A percentile compares a stretch with the other conserved stretches of the same genome.
phyloP scores from a whole-genome alignment of 768 basidiomycete species.

The Tricholoma flavovirens region DNA sequence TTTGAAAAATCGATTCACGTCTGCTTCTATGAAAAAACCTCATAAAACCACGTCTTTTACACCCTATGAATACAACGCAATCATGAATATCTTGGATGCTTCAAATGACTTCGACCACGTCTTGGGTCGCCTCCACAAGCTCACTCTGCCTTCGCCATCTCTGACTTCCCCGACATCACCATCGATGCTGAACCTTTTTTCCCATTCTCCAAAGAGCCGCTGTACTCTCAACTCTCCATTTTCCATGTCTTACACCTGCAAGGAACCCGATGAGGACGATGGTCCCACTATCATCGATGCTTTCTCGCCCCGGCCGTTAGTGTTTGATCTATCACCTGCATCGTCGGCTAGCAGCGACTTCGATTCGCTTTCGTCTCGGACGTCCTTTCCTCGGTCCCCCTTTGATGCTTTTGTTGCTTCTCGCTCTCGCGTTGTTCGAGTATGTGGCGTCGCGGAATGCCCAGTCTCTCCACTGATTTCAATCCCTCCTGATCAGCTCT shows the following conservation, averaged over 20 bases:
- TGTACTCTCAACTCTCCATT: slow-evolving; percentile 13
- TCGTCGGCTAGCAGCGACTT: slow-evolving; percentile 28
- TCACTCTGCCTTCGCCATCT: slow-evolving; percentile 13
- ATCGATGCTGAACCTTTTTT: slow-evolving; percentile 1
- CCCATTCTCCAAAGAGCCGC: slow-evolving; percentile 3
- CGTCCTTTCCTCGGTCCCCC: slow-evolving; percentile 16
- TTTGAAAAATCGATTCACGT: slow-evolving; percentile 13
- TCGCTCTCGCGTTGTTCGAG: slow-evolving; percentile 50
- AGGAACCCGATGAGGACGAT: slow-evolving; percentile 8
- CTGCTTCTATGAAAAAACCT: slow-evolving; percentile 13
- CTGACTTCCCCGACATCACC: slow-evolving; percentile 4
- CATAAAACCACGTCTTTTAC: slow-evolving; percentile 17
- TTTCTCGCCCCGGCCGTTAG: slow-evolving; percentile 23
- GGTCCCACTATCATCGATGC: slow-evolving; percentile 14
- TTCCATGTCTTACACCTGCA: slow-evolving; percentile 6
- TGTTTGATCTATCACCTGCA: slow-evolving; percentile 26
- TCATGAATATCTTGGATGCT: slow-evolving; percentile 19
- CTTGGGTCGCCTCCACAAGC: slow-evolving; percentile 14
- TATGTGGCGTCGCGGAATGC: slow-evolving; percentile 25
- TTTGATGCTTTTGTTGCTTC: slow-evolving; percentile 41
- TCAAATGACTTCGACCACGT: slow-evolving; percentile 13
- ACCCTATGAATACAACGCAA: slow-evolving; percentile 6
- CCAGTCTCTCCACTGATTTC: slow-evolving; percentile 9
- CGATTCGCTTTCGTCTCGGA: slow-evolving; percentile 14
- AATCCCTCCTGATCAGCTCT: slow-evolving; percentile 25